Percentiles rank a stretch among this genome's conserved stretches.
Conservation (phyloP, 2,329 filamentous ascomycete genomes). For the Huntiella bhutanensis region DNA sequence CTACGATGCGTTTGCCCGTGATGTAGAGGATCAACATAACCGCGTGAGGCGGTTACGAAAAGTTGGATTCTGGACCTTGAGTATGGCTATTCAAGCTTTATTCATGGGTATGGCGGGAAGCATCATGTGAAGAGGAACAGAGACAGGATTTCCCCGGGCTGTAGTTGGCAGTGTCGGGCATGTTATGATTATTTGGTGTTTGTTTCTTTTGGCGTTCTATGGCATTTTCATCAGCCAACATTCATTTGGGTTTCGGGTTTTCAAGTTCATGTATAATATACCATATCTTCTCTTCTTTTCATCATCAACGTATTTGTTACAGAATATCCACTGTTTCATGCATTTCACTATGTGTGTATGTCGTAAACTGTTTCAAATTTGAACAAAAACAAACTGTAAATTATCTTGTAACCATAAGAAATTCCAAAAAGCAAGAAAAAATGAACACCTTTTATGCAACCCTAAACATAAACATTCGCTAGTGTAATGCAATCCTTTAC, state of each 20-base stretch:
- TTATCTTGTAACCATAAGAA: too few species aligned
- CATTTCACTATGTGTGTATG: not conserved
- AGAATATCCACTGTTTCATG: too few species aligned
- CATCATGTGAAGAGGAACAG: conserved; percentile 25
- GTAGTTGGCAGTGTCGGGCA: too few species aligned
- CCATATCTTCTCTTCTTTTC: too few species aligned
- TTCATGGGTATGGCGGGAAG: conserved; percentile 91
- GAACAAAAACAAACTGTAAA: not conserved
- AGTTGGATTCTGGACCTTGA: conserved; percentile 89
- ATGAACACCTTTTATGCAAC: not conserved
- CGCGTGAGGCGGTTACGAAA: conserved; percentile 78
- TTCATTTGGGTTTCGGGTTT: too few species aligned
- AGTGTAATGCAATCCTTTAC: conserved; percentile 25
- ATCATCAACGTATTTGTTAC: too few species aligned
- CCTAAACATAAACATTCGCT: not conserved
- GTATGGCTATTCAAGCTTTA: conserved; percentile 77
- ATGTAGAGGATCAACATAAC: conserved; percentile 77
- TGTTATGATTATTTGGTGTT: too few species aligned
- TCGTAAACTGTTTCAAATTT: not conserved
- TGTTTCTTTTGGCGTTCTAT: too few species aligned
- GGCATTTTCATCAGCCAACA: not conserved
- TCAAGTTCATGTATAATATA: too few species aligned
- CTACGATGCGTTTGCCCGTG: conserved; percentile 81
- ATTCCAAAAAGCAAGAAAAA: not conserved
- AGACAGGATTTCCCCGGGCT: not conserved